Evolutionary conservation across 257 asterid species (phyloP), one percentile per base, ranked within the genome.

Genomic region (Solanum habrochaites): DNA sequence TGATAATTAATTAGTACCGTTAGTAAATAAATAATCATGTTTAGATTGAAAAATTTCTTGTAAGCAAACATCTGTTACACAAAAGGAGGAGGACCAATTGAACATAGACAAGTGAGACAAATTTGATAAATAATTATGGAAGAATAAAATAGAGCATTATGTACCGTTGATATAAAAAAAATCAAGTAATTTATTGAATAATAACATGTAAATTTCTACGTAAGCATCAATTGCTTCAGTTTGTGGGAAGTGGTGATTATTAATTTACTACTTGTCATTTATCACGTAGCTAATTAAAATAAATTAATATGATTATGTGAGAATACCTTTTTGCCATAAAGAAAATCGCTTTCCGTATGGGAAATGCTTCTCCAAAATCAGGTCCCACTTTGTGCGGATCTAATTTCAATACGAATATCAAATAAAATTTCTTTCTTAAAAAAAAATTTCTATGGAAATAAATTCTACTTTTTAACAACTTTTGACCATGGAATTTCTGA

Each of bases 381-480:
- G n/a, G 10, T 52, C 0, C 10, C 1, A 52, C n/a, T 16, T 1
- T 6, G 1, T 16, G 1, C 0, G n/a, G 0, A 52, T 52, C 7
- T 52, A 52, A 52, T 52, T 52, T 1, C 0, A 18, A 49, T 49
- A 15, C 23, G 2, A 2, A 49, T 49, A 2, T 49, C 3, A 14
- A 49, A 49, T 20, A 1, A 1, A 0, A 1, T 43, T 43, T 43
- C 5, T 47, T 47, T 13, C 11, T 11, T 1, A 0, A 0, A 45
- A 13, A 14, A 4, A 13, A 14, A 47, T 49, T 0, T 49, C 6
- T 0, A 49, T 16, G 1, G 23, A 49, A 49, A 49, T 49, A 49
- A 49, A 49, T 49, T 2, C 3, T 11, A 43, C 16, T 40, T 77
- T 39, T 77, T 27, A 13, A 42, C 25, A 77, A 77, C n/a, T 8